These are phyloP conservation scores for Boletus smithii DNA, from an alignment of 1,284 basidiomycete genomes.

Conservation along the genomic window DNA sequence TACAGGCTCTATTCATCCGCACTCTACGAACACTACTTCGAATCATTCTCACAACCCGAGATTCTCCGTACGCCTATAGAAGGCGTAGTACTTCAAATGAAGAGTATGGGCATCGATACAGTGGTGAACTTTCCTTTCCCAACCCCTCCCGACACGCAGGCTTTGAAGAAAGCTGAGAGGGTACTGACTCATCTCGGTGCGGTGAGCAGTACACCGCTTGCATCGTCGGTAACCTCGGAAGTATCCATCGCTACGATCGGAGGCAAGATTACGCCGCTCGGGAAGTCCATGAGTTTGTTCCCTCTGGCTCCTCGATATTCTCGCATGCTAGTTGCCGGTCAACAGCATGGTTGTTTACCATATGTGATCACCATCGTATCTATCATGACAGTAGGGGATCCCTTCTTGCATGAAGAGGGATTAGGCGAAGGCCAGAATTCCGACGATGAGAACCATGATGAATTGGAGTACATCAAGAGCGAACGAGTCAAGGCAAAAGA, in stretches of 20 bases:
- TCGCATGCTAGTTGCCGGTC: constrained; percentile 90
- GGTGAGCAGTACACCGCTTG: constrained; percentile 46
- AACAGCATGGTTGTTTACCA: constrained; percentile 88
- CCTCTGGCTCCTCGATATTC: constrained; percentile 92
- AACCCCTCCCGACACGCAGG: constrained; percentile 85
- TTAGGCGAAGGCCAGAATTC: constrained; percentile 49
- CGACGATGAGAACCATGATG: constrained; percentile 44
- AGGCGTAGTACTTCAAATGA: constrained; percentile 97
- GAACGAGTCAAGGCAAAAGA: constrained; percentile 68
- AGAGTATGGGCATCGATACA: constrained; percentile 97
- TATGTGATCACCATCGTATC: constrained; percentile 93
- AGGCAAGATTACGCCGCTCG: constrained; percentile 82
- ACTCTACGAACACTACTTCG: constrained; percentile 90
- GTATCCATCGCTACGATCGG: constrained; percentile 35
- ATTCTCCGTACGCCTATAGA: constrained; percentile 97
- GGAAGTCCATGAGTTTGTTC: constrained; percentile 89
- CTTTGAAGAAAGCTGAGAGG: constrained; percentile 80
- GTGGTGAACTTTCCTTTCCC: constrained; percentile 99
- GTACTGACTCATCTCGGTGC: constrained; percentile 84
- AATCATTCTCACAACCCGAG: constrained; percentile 85
- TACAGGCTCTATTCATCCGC: constrained; percentile 92
- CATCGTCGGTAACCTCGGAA: constrained; percentile 22
- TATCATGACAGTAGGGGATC: constrained; percentile 92
- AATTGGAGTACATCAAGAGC: constrained; percentile 53
- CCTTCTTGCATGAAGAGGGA: constrained; percentile 85